Evolutionary conservation across 1,139 yeast genomes (phyloP).

Genomic region (Candida tropicalis): DNA sequence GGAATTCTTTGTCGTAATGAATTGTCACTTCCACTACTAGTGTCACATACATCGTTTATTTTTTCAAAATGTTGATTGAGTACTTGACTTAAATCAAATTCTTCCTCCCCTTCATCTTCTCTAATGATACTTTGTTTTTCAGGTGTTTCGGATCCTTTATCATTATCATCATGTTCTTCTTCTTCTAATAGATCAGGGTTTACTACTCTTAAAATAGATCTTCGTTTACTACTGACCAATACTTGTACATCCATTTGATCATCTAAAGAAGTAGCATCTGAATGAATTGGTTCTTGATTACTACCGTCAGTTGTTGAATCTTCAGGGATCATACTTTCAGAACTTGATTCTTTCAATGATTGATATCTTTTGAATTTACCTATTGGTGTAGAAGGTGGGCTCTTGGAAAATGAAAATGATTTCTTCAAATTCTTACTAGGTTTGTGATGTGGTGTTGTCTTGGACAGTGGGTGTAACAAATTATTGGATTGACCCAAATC

Average conservation of each 20-base stretch:
- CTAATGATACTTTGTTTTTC: neutral
- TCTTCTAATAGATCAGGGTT: conserved; percentile 54
- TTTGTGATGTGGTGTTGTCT: conserved; percentile 10
- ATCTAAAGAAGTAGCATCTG: conserved; percentile 34
- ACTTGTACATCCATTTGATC: conserved; percentile 70
- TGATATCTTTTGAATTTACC: conserved; percentile 14
- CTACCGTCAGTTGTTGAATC: conserved; percentile 14
- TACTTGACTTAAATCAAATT: conserved; percentile 9
- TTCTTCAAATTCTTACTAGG: conserved; percentile 17
- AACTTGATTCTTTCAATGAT: conserved; percentile 14
- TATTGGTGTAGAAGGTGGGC: conserved; percentile 19
- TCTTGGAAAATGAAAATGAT: conserved; percentile 24
- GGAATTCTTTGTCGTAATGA: conserved; percentile 33
- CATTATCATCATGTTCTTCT: neutral
- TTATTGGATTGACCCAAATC: conserved; percentile 3
- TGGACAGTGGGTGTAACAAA: conserved; percentile 1
- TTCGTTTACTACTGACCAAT: conserved; percentile 68
- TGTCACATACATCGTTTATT: conserved; percentile 7
- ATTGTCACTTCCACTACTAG: conserved; percentile 4
- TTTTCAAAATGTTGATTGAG: conserved; percentile 12
- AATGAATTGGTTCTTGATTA: conserved; percentile 3
- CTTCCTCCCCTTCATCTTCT: conserved; percentile 6
- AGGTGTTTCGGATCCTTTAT: neutral
- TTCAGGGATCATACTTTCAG: conserved; percentile 14
- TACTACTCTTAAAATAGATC: conserved; percentile 61